phyloP scores from a whole-genome alignment of 148 eudicot species.

The Simmondsia chinensis region DNA sequence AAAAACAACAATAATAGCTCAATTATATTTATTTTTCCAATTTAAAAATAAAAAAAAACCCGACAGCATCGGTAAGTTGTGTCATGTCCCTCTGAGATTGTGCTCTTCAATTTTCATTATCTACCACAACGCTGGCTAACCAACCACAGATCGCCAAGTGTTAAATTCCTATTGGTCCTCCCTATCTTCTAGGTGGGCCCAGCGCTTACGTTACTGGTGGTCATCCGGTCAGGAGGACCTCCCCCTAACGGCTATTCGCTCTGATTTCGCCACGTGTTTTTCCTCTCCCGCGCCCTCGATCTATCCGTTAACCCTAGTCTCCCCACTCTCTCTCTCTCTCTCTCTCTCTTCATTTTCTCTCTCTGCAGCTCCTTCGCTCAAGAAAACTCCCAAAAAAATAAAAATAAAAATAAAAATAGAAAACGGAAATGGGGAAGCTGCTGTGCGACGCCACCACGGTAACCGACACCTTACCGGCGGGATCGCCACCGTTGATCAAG shows the following conservation, averaged over 20 bases:
- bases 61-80: too few species aligned
- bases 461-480: constrained; percentile 17
- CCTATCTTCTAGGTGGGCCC: too few species aligned
- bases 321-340: constrained; percentile 21
- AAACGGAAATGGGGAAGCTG: constrained; percentile 59
- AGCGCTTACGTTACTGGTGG: too few species aligned
- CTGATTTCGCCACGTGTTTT: constrained; percentile 36
- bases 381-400: neutral
- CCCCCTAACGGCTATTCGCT: neutral
- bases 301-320: constrained; percentile 50
- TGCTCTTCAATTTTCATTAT: too few species aligned
- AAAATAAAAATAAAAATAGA: neutral
- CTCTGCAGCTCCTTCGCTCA: constrained; percentile 9
- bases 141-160: too few species aligned
- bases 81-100: too few species aligned
- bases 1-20: too few species aligned
- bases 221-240: too few species aligned
- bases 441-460: constrained; percentile 49
- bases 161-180: constrained; percentile 4
- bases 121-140: too few species aligned
- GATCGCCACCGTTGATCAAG: constrained; percentile 40
- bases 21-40: too few species aligned
- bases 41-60: too few species aligned
- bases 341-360: constrained; percentile 9
- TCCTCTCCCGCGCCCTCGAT: constrained; percentile 21